Conservation (phyloP, 192 early-diverging fungal species). For the Backusella westeae region DNA sequence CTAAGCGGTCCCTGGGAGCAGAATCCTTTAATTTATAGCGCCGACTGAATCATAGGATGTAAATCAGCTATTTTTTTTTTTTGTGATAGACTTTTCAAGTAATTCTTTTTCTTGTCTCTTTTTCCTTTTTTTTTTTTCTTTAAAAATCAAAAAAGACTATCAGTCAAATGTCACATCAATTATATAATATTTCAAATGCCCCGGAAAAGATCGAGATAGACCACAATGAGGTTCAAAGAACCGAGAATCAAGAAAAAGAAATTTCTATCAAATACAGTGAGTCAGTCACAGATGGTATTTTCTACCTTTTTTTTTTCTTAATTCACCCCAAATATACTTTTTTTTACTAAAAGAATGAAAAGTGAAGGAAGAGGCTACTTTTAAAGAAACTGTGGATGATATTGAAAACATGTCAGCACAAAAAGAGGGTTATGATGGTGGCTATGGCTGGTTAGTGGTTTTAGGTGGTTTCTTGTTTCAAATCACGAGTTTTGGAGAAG, state of each 20-base stretch:
- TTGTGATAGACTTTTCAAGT: background rate
- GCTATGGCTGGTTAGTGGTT: slow-evolving; percentile 42
- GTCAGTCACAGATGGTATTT: background rate
- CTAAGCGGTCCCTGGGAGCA: background rate
- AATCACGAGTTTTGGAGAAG: slow-evolving; percentile 12
- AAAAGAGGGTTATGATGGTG: slow-evolving; percentile 26
- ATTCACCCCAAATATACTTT: background rate
- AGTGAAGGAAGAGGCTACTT: background rate
- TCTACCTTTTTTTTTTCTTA: background rate
- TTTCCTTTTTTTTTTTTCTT: background rate
- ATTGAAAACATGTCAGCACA: background rate
- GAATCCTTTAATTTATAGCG: background rate
- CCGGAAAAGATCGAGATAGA: background rate
- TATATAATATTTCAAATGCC: background rate
- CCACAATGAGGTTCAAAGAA: background rate
- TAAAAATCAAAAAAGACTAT: background rate
- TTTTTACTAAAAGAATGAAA: background rate
- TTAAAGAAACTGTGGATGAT: background rate
- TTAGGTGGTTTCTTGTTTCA: slow-evolving; percentile 42
- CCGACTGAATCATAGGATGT: background rate
- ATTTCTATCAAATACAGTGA: background rate
- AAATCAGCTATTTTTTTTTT: background rate
- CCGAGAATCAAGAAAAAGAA: background rate
- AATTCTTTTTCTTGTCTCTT: background rate
- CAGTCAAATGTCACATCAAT: background rate